Evolutionary conservation across 805 yeast genomes (phyloP).

Genomic region (Priceomyces medius): DNA sequence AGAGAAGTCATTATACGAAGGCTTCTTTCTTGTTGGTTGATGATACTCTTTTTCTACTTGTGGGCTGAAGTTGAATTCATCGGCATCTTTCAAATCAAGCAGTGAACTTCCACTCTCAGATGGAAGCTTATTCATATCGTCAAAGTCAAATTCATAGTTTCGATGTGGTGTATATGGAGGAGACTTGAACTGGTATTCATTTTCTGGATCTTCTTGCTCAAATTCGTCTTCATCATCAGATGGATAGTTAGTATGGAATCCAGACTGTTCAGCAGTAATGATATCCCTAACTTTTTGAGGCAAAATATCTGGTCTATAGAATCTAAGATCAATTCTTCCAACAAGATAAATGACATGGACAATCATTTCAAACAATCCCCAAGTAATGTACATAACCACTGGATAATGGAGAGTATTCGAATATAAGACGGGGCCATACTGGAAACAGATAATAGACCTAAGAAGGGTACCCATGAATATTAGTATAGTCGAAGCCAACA

Average conservation of each 20-base stretch:
- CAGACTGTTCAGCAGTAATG: constrained; percentile 44
- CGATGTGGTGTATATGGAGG: background rate
- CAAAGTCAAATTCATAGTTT: constrained; percentile 5
- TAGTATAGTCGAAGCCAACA: constrained; percentile 46
- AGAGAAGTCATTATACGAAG: background rate
- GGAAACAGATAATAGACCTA: constrained; percentile 50
- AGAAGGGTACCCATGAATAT: constrained; percentile 51
- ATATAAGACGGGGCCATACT: constrained; percentile 5
- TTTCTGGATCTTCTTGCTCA: background rate
- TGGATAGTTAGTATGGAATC: constrained; percentile 31
- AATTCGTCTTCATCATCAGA: constrained; percentile 19
- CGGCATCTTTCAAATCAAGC: constrained; percentile 9
- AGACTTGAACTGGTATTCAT: background rate
- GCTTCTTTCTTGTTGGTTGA: background rate
- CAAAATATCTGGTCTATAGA: constrained; percentile 71
- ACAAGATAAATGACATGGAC: constrained; percentile 56
- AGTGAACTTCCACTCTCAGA: constrained; percentile 9
- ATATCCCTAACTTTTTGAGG: constrained; percentile 40
- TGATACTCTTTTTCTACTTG: background rate
- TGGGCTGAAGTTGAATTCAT: constrained; percentile 10
- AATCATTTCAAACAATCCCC: constrained; percentile 65
- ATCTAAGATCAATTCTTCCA: constrained; percentile 73
- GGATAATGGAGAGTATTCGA: constrained; percentile 37
- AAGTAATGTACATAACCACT: constrained; percentile 61
- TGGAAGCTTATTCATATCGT: constrained; percentile 9